phyloP scores from a whole-genome alignment of 305 asterid genomes.

The Solanum chacoense region DNA sequence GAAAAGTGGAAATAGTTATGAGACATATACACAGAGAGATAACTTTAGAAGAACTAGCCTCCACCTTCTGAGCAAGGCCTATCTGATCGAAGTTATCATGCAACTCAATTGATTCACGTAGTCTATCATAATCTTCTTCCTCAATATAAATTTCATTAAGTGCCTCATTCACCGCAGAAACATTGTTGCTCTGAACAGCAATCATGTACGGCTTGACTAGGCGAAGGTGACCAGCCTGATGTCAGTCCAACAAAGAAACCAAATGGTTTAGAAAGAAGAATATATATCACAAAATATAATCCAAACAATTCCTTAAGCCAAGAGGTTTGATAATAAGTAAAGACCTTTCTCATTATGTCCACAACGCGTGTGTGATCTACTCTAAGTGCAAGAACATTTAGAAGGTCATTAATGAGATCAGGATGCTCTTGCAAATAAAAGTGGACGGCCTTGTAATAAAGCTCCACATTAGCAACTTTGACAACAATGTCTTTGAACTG shows the following conservation, averaged over 20 bases:
- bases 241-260: constrained; percentile 9
- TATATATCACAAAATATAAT: not conserved
- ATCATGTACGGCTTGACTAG: constrained; percentile 98
- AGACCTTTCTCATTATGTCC: constrained; percentile 96
- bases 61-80: constrained; percentile 97
- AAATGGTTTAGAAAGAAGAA: constrained; percentile 9
- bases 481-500: constrained; percentile 93
- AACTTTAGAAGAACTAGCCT: constrained; percentile 2
- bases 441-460: constrained; percentile 98
- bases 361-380: constrained; percentile 97
- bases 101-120: constrained; percentile 88
- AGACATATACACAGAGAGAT: not conserved
- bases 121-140: constrained; percentile 95
- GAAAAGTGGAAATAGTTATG: not conserved
- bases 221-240: constrained; percentile 88
- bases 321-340: constrained; percentile 1
- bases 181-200: constrained; percentile 98
- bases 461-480: constrained; percentile 98
- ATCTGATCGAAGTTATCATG: constrained; percentile 97
- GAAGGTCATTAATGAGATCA: constrained; percentile 89
- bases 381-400: constrained; percentile 96
- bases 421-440: constrained; percentile 99
- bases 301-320: not conserved
- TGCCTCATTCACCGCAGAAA: constrained; percentile 98
- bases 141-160: constrained; percentile 92